Evolutionary conservation across 169 alveolate species (phyloP), one percentile per base, ranked within the genome.

Genomic region (Cryptosporidium tyzzeri): DNA sequence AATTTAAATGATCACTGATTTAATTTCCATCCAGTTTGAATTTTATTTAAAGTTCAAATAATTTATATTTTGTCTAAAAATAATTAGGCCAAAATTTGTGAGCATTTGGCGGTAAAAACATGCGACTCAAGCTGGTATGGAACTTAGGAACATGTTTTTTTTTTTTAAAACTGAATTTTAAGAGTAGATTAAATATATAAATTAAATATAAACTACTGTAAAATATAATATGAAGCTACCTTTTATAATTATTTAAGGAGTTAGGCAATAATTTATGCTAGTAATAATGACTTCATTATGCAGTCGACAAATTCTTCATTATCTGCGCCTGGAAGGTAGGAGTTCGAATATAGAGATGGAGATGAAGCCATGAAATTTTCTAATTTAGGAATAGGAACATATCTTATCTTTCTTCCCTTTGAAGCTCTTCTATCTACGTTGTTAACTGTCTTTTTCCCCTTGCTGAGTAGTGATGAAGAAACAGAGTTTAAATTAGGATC

Each of bases 371-470:
- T 71, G 55, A 92, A 85, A 58, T 80, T 85, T 55, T 85, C 93
- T 39, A 92, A 85, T 59, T 92, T 91, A 14, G 86, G 91, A 33
- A 92, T 92, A 48, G 93, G 92, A 62, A 85, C 86, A 61, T 92
- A 92, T 39, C 94, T 86, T 12, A 92, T 85, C 75, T 87, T 92
- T n/a, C 93, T 69, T 61, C 94, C 94, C 68, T 92, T 92, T 0
- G 94, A 92, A 18, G 94, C 94, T 55, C 94, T 75, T 21, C 94
- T 70, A 44, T 92, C 94, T 7, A 92, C 94, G 51, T 29, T 80
- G 71, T 69, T 62, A 44, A 74, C 59, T 53, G 68, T 80, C 21
- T 53, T 80, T 62, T 31, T 80, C 35, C 89, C 68, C 69, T 84
- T 71, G 69, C 50, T 45, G 41, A 75, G 53, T 48, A 91, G 26